Evolutionary conservation across 495 filamentous ascomycete species (phyloP).

Genomic region (Trichoderma parareesei): DNA sequence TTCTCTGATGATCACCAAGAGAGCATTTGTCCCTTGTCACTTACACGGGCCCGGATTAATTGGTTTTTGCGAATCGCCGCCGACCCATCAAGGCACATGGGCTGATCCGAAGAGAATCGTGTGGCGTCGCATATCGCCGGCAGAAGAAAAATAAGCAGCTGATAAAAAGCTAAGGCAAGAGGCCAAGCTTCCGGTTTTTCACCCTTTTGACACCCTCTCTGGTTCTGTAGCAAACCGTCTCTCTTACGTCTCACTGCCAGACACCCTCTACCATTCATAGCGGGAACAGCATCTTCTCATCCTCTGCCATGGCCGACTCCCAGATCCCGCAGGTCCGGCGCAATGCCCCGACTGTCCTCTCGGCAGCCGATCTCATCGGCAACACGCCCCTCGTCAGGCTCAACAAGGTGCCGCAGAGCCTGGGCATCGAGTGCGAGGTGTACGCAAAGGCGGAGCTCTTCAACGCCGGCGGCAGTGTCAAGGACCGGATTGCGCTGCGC

Average conservation of each 20-base stretch:
- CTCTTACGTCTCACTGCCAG: not conserved
- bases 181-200: not conserved
- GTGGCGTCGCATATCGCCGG: constrained; percentile 1
- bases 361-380: constrained; percentile 62
- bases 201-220: not conserved
- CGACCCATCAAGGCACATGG: not conserved
- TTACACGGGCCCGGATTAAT: not conserved
- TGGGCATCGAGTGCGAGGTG: constrained; percentile 81
- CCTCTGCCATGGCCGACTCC: constrained; percentile 5
- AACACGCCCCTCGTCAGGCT: constrained; percentile 90
- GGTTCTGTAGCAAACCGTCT: not conserved
- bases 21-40: not conserved
- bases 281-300: not conserved
- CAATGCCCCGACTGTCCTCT: constrained; percentile 22
- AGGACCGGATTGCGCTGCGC: constrained; percentile 91
- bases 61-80: constrained; percentile 5
- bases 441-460: constrained; percentile 96
- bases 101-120: not conserved
- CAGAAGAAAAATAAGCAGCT: not conserved
- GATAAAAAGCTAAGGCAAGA: not conserved
- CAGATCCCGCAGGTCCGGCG: not conserved
- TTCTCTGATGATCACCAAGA: not conserved
- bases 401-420: constrained; percentile 80
- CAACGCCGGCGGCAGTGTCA: constrained; percentile 96
- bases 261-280: not conserved